Conservation (phyloP, 768 basidiomycete species). For the Amyloporia xantha region DNA sequence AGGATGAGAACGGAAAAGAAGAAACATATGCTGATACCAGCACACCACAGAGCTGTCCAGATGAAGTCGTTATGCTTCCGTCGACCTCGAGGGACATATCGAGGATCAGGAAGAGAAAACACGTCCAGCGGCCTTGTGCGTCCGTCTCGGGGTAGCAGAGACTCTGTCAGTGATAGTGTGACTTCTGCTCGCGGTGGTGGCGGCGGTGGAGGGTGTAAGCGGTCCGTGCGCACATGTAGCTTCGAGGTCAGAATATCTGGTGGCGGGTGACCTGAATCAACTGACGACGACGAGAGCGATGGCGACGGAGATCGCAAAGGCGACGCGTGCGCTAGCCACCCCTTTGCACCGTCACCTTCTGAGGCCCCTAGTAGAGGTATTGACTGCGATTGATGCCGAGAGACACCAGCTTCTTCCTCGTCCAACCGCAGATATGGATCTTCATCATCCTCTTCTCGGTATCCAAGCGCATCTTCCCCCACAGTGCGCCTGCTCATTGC, state of each 20-base stretch:
- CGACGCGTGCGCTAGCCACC: conserved; percentile 72
- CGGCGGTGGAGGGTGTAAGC: conserved; percentile 14
- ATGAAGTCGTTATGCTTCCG: conserved; percentile 69
- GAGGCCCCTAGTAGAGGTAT: conserved; percentile 35
- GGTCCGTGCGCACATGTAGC: neutral
- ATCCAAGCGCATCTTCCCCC: conserved; percentile 15
- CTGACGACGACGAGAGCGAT: conserved; percentile 34
- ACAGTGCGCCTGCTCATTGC: conserved; percentile 27
- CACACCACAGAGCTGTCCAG: conserved; percentile 66
- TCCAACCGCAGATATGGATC: conserved; percentile 77
- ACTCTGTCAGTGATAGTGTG: conserved; percentile 72
- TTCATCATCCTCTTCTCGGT: conserved; percentile 35
- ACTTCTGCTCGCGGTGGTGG: conserved; percentile 40
- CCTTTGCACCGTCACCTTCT: conserved; percentile 36
- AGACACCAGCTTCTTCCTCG: conserved; percentile 45
- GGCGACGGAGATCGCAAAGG: conserved; percentile 48
- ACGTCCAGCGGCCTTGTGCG: conserved; percentile 55
- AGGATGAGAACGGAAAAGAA: conserved; percentile 61
- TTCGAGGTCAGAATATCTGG: conserved; percentile 31
- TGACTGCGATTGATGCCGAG: conserved; percentile 30
- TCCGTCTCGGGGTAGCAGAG: conserved; percentile 71
- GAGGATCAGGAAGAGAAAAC: conserved; percentile 74
- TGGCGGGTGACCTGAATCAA: conserved; percentile 35
- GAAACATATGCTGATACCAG: conserved; percentile 51
- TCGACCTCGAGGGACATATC: conserved; percentile 53